Percentiles rank a stretch among this genome's conserved stretches.
phyloP scores from a whole-genome alignment of 2,329 filamentous ascomycete species.

The Shiraia bambusicola region DNA sequence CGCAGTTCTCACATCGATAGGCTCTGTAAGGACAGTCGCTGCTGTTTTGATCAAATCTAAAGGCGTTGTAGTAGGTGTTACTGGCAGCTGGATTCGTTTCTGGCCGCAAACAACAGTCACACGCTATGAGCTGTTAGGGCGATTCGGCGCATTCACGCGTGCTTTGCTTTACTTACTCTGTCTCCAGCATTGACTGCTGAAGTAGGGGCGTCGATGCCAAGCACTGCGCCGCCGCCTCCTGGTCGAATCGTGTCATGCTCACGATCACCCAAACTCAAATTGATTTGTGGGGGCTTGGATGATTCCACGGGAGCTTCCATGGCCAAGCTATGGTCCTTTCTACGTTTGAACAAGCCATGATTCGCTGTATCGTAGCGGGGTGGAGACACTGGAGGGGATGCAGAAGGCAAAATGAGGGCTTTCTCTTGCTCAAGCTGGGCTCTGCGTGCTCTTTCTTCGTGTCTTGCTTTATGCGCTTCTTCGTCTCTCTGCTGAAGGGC shows the following conservation, averaged over 20 bases:
- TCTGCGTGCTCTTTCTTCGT: constrained; percentile 26
- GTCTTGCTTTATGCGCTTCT: constrained; percentile 27
- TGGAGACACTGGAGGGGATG: constrained; percentile 31
- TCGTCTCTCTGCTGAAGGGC: constrained; percentile 32
- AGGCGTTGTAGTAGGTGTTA: constrained; percentile 73
- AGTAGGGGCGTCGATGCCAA: constrained; percentile 71
- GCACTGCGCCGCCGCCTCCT: constrained; percentile 52
- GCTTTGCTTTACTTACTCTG: constrained; percentile 57
- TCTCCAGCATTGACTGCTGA: constrained; percentile 81
- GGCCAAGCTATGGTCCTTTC: constrained; percentile 34
- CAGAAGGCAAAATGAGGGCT: constrained; percentile 19
- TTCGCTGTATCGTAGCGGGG: constrained; percentile 29
- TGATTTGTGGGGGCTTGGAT: constrained; percentile 25
- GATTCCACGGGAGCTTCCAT: constrained; percentile 19
- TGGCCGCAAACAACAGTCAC: constrained; percentile 74
- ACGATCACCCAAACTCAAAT: constrained; percentile 18
- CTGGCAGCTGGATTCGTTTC: constrained; percentile 67
- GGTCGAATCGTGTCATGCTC: constrained; percentile 42
- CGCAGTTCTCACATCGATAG: constrained; percentile 64
- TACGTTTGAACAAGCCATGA: constrained; percentile 38
- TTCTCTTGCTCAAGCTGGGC: constrained; percentile 26
- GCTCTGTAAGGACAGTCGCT: constrained; percentile 62
- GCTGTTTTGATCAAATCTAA: constrained; percentile 71
- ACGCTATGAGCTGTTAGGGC: constrained; percentile 50
- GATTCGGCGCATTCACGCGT: neutral